These are phyloP conservation scores for Saccharomyces hybrid DNA, from an alignment of 1,139 yeast genomes.

Conservation along the genomic window DNA sequence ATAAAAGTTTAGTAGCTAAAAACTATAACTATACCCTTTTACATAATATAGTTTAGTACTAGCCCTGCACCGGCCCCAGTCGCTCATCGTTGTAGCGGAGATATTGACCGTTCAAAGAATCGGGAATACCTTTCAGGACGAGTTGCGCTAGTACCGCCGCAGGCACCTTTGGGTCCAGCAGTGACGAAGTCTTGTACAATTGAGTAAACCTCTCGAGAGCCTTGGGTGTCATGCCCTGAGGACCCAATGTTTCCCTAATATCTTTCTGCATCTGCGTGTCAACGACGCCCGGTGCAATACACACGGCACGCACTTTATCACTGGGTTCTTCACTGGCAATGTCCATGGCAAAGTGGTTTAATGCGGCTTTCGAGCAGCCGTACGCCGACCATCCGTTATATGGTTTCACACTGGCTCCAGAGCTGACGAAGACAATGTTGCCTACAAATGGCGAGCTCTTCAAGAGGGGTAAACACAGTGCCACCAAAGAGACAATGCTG, in stretches of 20 bases:
- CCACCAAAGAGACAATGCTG: slow-evolving; percentile 58
- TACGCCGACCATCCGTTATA: slow-evolving; percentile 78
- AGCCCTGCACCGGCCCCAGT: not conserved
- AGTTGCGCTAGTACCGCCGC: slow-evolving; percentile 61
- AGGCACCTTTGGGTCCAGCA: slow-evolving; percentile 62
- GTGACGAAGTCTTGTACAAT: slow-evolving; percentile 46
- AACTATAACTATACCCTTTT: not conserved
- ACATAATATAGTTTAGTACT: not conserved
- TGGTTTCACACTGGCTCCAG: slow-evolving; percentile 55
- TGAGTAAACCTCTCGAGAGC: slow-evolving; percentile 53
- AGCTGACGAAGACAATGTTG: slow-evolving; percentile 64
- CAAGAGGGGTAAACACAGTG: slow-evolving; percentile 22
- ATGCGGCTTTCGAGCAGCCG: slow-evolving; percentile 83
- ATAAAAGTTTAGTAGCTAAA: not conserved
- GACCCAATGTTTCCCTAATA: slow-evolving; percentile 54
- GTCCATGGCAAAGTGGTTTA: slow-evolving; percentile 66
- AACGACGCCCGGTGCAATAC: slow-evolving; percentile 92
- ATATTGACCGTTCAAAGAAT: slow-evolving; percentile 54
- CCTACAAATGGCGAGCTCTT: slow-evolving; percentile 10
- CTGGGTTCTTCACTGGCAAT: slow-evolving; percentile 56
- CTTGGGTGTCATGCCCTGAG: slow-evolving; percentile 46
- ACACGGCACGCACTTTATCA: slow-evolving; percentile 42
- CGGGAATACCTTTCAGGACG: slow-evolving; percentile 50
- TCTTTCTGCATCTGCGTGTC: slow-evolving; percentile 78
- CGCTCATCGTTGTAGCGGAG: slow-evolving; percentile 48